Percentiles rank a stretch among this genome's conserved stretches.
These are phyloP conservation scores for Jatropha podagrica DNA, from an alignment of 441 rosid species.

Conservation along the genomic window DNA sequence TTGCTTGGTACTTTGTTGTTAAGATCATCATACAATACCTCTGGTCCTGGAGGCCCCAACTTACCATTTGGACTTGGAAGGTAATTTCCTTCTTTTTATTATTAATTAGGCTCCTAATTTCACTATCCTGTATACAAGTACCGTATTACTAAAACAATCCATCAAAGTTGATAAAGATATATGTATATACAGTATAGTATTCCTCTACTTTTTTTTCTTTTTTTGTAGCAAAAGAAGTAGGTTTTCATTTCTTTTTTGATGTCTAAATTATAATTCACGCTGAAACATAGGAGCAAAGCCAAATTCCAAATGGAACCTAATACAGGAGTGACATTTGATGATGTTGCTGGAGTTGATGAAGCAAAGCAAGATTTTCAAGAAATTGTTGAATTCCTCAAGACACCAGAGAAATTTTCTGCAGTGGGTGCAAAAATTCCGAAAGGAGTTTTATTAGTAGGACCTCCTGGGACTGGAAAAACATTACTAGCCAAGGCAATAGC, in stretches of 20 bases:
- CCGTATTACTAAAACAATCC: too few species aligned
- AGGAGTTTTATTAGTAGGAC: conserved; percentile 64
- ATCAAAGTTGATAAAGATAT: too few species aligned
- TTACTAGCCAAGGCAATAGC: conserved; percentile 75
- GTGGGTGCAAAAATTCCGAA: conserved; percentile 71
- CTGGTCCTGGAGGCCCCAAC: conserved; percentile 57
- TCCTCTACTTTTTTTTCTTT: background rate
- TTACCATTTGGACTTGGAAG: conserved; percentile 87
- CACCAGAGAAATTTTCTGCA: conserved; percentile 65
- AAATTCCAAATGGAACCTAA: conserved; percentile 81
- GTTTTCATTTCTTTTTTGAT: too few species aligned
- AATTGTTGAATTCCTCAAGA: conserved; percentile 66
- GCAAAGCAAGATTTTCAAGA: conserved; percentile 81
- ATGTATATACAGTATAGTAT: too few species aligned
- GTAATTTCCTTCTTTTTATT: conserved; percentile 24
- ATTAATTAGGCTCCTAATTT: too few species aligned
- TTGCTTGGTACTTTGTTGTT: conserved; percentile 53
- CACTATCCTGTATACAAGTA: too few species aligned
- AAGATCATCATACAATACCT: conserved; percentile 44
- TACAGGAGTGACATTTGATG: conserved; percentile 71
- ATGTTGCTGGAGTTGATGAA: conserved; percentile 87
- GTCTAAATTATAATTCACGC: background rate
- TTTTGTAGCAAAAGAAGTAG: background rate
- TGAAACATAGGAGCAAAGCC: conserved; percentile 63
- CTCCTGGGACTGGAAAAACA: conserved; percentile 77